These are phyloP conservation scores for Tarenaya hassleriana DNA, from an alignment of 345 rosid species.

Conservation along the genomic window DNA sequence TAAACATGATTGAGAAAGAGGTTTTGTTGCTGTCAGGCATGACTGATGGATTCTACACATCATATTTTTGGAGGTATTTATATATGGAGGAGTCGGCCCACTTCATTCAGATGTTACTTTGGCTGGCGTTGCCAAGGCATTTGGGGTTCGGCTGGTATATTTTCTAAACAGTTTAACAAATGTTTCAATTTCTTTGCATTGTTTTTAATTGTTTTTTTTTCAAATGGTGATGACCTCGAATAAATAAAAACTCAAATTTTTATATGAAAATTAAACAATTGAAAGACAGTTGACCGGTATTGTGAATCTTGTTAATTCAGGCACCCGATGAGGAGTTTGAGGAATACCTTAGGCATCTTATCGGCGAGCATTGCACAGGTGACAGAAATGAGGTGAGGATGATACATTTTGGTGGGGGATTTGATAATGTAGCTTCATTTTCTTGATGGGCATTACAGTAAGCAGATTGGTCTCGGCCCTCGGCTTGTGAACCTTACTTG, in stretches of 20 bases:
- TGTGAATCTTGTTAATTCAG: constrained; percentile 29
- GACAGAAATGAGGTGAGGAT: constrained; percentile 67
- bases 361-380: constrained; percentile 72
- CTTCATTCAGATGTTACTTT: constrained; percentile 87
- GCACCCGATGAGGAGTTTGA: constrained; percentile 99
- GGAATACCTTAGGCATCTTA: constrained; percentile 76
- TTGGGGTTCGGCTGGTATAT: constrained; percentile 88
- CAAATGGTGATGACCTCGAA: too few relatives aligned
- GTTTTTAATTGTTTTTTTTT: too few relatives aligned
- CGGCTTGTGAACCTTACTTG: too few relatives aligned
- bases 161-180: constrained; percentile 4
- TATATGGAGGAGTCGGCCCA: constrained; percentile 94
- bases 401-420: too few relatives aligned
- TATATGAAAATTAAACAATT: too few relatives aligned
- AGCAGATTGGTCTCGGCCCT: too few relatives aligned
- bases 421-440: too few relatives aligned
- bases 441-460: too few relatives aligned
- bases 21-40: background rate
- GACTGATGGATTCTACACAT: constrained; percentile 2
- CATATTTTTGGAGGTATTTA: constrained; percentile 50
- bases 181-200: constrained; percentile 12
- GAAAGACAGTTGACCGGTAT: too few relatives aligned
- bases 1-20: constrained; percentile 6
- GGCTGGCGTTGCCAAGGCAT: constrained; percentile 95
- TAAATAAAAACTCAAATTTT: too few relatives aligned